Percentiles rank a stretch among this genome's conserved stretches.
Conservation (phyloP, 495 filamentous ascomycete genomes). For the Neurospora cerealis region DNA sequence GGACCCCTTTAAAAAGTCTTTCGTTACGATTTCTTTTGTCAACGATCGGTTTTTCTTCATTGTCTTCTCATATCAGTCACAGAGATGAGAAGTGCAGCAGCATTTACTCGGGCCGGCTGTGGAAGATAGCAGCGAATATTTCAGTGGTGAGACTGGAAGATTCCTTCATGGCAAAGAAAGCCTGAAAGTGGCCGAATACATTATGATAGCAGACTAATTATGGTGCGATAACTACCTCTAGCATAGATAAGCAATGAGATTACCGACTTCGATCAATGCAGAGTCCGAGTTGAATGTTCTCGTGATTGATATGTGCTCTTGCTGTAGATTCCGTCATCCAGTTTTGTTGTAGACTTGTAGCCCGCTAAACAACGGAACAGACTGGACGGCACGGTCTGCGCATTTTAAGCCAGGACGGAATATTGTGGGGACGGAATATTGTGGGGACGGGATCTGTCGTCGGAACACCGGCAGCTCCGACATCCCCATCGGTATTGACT, state of each 20-base stretch:
- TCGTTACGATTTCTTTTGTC: no score
- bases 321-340: neutral
- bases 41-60: no score
- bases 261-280: neutral
- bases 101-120: neutral
- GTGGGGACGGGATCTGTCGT: neutral
- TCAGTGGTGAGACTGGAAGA: neutral
- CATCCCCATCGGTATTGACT: neutral
- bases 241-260: neutral
- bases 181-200: neutral
- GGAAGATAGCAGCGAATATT: neutral
- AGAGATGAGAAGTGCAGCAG: neutral
- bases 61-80: no score
- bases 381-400: no score
- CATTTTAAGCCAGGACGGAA: no score
- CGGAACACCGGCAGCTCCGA: neutral
- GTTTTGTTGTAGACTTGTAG: neutral
- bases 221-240: neutral
- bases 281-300: neutral
- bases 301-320: neutral
- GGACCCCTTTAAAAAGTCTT: no score
- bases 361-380: neutral
- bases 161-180: neutral
- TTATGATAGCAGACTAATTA: neutral
- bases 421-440: no score